These are phyloP conservation scores for Camellia lanceoleosa DNA, from an alignment of 148 eudicot species.

Conservation along the genomic window DNA sequence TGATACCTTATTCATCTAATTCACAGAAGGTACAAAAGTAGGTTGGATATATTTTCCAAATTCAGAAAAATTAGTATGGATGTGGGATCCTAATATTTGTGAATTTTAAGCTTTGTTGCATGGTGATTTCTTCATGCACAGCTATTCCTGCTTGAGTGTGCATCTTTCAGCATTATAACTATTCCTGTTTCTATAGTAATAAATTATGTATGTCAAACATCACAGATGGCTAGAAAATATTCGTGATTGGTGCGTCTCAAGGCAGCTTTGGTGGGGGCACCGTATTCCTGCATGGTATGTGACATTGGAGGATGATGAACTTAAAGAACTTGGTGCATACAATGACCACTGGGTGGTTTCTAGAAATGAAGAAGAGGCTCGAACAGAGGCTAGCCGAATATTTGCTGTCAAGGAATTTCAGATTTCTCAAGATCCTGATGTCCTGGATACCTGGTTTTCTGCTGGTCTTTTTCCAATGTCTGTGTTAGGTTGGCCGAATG, in stretches of 20 bases:
- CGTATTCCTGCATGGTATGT: constrained; percentile 96
- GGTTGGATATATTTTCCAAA: too few relatives aligned
- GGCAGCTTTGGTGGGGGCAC: constrained; percentile 99
- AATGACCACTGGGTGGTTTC: constrained; percentile 89
- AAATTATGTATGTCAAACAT: background rate
- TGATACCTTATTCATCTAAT: too few relatives aligned
- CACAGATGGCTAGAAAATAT: constrained; percentile 36
- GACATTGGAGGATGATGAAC: constrained; percentile 65
- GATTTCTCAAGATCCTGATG: constrained; percentile 89
- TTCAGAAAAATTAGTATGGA: too few relatives aligned
- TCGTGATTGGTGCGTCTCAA: constrained; percentile 85
- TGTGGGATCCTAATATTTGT: too few relatives aligned
- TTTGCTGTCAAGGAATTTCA: constrained; percentile 63
- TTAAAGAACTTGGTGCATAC: constrained; percentile 77
- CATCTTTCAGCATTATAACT: too few relatives aligned
- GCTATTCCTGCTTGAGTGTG: too few relatives aligned
- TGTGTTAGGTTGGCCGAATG: constrained; percentile 95
- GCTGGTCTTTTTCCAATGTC: constrained; percentile 87
- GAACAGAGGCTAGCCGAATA: constrained; percentile 46
- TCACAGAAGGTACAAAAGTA: too few relatives aligned
- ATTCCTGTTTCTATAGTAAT: constrained; percentile 10
- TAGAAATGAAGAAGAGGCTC: constrained; percentile 73
- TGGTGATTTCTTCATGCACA: too few relatives aligned
- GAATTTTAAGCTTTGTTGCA: too few relatives aligned
- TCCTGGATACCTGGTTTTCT: constrained; percentile 95